Base-by-base conservation (phyloP, 2,329 filamentous ascomycete species). In the Aspergillus sp. region DNA sequence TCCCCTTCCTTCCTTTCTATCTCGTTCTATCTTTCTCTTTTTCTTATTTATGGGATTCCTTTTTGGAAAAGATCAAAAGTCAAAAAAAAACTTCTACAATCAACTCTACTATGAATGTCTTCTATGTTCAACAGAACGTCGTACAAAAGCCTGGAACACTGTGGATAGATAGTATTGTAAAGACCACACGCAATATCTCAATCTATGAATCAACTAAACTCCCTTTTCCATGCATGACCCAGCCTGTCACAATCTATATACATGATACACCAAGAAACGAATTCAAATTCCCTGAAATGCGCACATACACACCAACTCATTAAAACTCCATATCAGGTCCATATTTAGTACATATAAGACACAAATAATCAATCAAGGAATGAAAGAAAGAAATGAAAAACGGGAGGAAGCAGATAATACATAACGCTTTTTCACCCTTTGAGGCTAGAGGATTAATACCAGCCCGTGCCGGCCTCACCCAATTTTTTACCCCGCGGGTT, bases 401-500 rank as follows among this genome's bases (percentile, higher is more conserved):
- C 53, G 20, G 39, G 52, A 55, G 11, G 22, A 47, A 42, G 36
- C 36, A 42, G 12, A 10, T 36, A 5, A 36, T 14, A 36, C 32
- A 14, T 36, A 14, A 14, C 10, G 11, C 32, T 36, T 36, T 36
- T 36, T 14, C 10, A 11, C 32, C 32, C 11, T 36, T 12, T 36
- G 32, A 42, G 32, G 11, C 1, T 16, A 5, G 16, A 0, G 11
- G 14, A 11, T 78, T 69, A 87, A 72, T 87, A 87, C 85, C 85
- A 88, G 57, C 78, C 77, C 67, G 84, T 75, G 1, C 82, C 83
- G 31, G 82, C 78, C 66, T 87, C 85, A 0, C 84, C 84, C 20
- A 77, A 69, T 62, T 80, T 83, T 63, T 81, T 77, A 36, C 79
- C 80, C 57, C 80, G 80, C 2, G 85, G 85, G 72, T 88, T 87